These are phyloP conservation scores for Populus pruinosa DNA, from an alignment of 345 rosid genomes.

Conservation along the genomic window DNA sequence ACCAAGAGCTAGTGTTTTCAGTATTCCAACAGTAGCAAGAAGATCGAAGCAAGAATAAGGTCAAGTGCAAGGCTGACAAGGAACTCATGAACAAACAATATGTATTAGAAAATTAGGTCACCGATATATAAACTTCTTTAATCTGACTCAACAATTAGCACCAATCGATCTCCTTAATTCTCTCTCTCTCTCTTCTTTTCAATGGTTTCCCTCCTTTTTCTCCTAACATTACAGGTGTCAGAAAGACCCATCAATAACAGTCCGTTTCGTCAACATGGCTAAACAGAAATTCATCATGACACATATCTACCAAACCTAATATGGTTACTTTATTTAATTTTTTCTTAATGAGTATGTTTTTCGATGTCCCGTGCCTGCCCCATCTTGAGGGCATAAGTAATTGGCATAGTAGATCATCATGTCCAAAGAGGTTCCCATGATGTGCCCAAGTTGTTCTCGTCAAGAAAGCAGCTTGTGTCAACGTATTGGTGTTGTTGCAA, in stretches of 20 bases:
- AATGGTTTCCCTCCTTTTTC: background rate
- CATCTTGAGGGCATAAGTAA: background rate
- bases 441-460: conserved; percentile 39
- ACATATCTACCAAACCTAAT: conserved; percentile 8
- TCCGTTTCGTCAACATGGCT: conserved; percentile 12
- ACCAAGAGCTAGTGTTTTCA: background rate
- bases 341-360: background rate
- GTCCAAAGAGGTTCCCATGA: conserved; percentile 62
- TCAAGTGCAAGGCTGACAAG: conserved; percentile 19
- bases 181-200: background rate
- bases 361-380: background rate
- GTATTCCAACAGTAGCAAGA: background rate
- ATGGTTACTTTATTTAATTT: conserved; percentile 11
- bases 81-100: conserved; percentile 3
- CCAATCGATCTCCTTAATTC: background rate
- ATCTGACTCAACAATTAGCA: conserved; percentile 13
- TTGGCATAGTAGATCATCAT: conserved; percentile 16
- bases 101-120: conserved; percentile 24
- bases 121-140: conserved; percentile 5
- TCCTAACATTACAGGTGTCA: conserved; percentile 1
- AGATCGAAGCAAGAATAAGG: background rate
- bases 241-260: conserved; percentile 3
- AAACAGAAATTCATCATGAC: background rate
- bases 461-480: conserved; percentile 47
- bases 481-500: conserved; percentile 22